Percentiles rank a stretch among this genome's conserved stretches.
phyloP scores from a whole-genome alignment of 139 green algal species.

The Chlorella sp. region DNA sequence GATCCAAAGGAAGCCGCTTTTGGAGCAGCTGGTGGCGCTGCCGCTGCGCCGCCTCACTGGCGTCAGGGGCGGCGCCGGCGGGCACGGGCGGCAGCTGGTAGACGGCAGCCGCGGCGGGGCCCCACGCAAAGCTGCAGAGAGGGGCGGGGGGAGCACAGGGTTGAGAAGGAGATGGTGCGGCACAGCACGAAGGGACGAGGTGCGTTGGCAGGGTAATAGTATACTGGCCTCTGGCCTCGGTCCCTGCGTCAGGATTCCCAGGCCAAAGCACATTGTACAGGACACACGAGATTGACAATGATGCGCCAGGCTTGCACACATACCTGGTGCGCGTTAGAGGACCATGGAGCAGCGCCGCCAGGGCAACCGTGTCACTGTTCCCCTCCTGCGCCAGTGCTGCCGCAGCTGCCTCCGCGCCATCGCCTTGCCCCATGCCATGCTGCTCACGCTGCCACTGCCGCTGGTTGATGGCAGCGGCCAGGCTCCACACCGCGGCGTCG shows the following conservation, averaged over 20 bases:
- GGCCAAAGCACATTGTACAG: no score
- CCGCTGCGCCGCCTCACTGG: background rate
- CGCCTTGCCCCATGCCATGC: background rate
- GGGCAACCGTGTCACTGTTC: background rate
- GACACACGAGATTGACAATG: no score
- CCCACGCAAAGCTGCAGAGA: slow-evolving; percentile 46
- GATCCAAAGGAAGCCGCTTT: slow-evolving; percentile 39
- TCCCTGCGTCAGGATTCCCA: background rate
- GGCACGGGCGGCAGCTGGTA: slow-evolving; percentile 11
- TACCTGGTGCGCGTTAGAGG: slow-evolving; percentile 10
- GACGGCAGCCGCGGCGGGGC: slow-evolving; percentile 38
- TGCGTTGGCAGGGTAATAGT: background rate
- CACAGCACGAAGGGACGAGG: background rate
- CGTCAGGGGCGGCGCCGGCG: background rate
- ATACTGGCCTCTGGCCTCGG: background rate
- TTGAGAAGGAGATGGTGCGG: no score
- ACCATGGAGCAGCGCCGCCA: slow-evolving; percentile 35
- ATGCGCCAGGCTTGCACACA: background rate
- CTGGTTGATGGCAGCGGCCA: slow-evolving; percentile 62
- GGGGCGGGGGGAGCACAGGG: background rate
- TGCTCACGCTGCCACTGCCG: slow-evolving; percentile 17
- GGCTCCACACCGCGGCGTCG: slow-evolving; percentile 63
- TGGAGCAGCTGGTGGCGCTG: slow-evolving; percentile 37
- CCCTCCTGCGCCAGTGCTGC: background rate
- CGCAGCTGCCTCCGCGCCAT: background rate